Evolutionary conservation across 805 yeast genomes (phyloP).

Genomic region (Cyberlindnera mississippiensis): DNA sequence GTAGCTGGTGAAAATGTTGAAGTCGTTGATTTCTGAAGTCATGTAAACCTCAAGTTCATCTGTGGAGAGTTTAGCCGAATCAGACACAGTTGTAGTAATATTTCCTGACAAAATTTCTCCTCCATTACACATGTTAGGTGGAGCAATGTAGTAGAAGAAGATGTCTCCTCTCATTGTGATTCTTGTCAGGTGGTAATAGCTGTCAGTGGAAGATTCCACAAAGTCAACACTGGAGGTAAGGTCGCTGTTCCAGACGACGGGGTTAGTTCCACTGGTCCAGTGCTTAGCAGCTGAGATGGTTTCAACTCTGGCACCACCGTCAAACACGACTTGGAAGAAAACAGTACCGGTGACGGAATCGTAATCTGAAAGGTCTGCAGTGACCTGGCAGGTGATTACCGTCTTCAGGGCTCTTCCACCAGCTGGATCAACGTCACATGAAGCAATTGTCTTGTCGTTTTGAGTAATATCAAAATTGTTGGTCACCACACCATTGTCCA

Average conservation of each 20-base stretch:
- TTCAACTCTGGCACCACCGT: slow-evolving; percentile 13
- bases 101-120: slow-evolving; percentile 7
- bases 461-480: slow-evolving; percentile 5
- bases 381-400: slow-evolving; percentile 2
- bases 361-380: slow-evolving; percentile 5
- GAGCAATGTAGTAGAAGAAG: slow-evolving; percentile 11
- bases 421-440: slow-evolving; percentile 10
- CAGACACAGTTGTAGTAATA: background rate
- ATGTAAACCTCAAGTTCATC: slow-evolving; percentile 2
- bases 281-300: slow-evolving; percentile 7
- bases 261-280: slow-evolving; percentile 15
- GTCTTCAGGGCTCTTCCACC: slow-evolving; percentile 7
- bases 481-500: background rate
- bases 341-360: slow-evolving; percentile 7
- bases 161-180: slow-evolving; percentile 17
- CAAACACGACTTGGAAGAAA: slow-evolving; percentile 8
- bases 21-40: slow-evolving; percentile 2
- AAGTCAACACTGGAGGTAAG: slow-evolving; percentile 4
- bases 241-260: slow-evolving; percentile 15
- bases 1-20: background rate
- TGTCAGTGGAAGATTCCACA: background rate
- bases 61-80: background rate
- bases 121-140: slow-evolving; percentile 2
- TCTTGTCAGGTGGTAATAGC: slow-evolving; percentile 3
- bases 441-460: slow-evolving; percentile 7